Base-by-base conservation (phyloP, 768 basidiomycete species). In the Porphyrellus cyaneotinctus region DNA sequence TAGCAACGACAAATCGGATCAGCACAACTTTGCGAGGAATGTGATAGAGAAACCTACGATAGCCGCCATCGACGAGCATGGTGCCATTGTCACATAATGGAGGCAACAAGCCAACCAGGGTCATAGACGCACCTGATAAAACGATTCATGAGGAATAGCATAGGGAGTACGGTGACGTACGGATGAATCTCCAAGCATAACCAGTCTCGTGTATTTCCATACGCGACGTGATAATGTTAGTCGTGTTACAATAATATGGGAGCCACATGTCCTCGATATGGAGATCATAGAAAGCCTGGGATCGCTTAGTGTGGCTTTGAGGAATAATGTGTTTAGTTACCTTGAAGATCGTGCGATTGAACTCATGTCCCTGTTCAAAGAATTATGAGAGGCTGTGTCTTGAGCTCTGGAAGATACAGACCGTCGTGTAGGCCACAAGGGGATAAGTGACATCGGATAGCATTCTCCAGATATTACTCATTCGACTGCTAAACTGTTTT, bases 211-310 rank as follows among this genome's bases (percentile, higher is more conserved):
- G 97, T 38, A 98, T 86, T 64, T 98, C 94, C 93, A 98, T 98
- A 10, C 85, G 80, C 10, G 93, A 97, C 41, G 90, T 91, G 47
- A 87, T 93, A 68, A 99, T 97, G 62, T 97, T 97, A 18, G 97
- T 95, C 3, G 95, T 91, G 63, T 98, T 98, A 72, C 94, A 97
- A 72, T 95, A 98, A 74, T 84, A 97, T 5, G 95, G 97, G 7
- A 99, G 76, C 97, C 95, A 98, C 90, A 97, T 95, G 71, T 97
- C 95, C 70, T 93, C 89, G 36, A 92, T 92, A 61, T 97, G 94
- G 37, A 94, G 82, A 68, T 91, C 92, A 60, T 93, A 95, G 67
- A 97, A 95, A 17, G 90, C 83, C 82, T 91, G 58, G 30, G 57
- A 58, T 33, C 26, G 18, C n/a, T 64, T 13, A 60, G 48, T 2